phyloP scores from a whole-genome alignment of 2,329 filamentous ascomycete species.

The Basipetospora chlamydospora region DNA sequence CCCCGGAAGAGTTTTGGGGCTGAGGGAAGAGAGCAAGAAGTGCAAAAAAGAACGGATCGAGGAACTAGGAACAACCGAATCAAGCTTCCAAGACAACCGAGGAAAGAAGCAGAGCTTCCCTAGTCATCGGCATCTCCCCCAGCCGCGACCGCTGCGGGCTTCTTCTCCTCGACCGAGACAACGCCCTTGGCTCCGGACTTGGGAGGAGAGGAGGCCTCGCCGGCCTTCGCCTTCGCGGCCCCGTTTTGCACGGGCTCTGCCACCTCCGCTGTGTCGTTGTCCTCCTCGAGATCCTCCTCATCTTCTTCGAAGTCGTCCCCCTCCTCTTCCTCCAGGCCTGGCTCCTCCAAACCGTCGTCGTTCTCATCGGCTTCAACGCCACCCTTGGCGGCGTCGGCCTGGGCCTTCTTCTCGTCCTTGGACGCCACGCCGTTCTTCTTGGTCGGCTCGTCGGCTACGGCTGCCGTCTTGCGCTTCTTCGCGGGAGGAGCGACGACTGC shows the following conservation, averaged over 20 bases:
- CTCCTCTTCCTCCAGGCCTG: background rate
- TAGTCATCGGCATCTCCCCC: background rate
- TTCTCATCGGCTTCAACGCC: too few species aligned
- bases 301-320: background rate
- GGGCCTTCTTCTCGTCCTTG: background rate
- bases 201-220: background rate
- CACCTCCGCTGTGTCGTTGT: too few species aligned
- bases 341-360: background rate
- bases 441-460: background rate
- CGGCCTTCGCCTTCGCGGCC: background rate
- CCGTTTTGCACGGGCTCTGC: too few species aligned
- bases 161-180: background rate
- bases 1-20: too few species aligned
- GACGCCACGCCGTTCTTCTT: background rate
- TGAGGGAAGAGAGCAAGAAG: too few species aligned
- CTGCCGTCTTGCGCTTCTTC: conserved; percentile 1
- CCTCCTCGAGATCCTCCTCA: background rate
- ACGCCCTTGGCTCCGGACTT: background rate
- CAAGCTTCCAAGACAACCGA: too few species aligned
- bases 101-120: too few species aligned
- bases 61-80: too few species aligned
- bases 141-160: background rate
- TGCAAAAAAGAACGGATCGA: too few species aligned
- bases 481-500: background rate
- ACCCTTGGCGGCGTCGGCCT: too few species aligned